Conservation (phyloP, 2,329 filamentous ascomycete genomes). For the Blumeria hordei region DNA sequence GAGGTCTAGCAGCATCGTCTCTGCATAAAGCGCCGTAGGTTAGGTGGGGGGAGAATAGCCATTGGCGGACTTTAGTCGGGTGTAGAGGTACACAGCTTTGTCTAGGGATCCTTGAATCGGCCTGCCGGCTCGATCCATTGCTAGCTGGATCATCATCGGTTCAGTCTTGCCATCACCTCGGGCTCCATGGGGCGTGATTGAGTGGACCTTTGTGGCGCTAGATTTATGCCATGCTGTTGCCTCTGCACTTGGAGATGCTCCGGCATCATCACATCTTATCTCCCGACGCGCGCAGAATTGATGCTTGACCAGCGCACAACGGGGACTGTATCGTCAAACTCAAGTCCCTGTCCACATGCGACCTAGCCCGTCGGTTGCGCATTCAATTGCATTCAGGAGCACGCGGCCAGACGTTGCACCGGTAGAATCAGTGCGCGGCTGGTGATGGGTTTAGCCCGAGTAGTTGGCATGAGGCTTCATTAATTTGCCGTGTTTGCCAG, state of each 20-base stretch:
- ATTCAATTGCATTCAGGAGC: neutral
- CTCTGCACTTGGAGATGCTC: constrained; percentile 1
- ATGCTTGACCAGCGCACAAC: neutral
- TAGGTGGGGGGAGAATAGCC: neutral
- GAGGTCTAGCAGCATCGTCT: neutral
- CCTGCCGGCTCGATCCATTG: constrained; percentile 1
- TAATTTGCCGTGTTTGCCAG: neutral
- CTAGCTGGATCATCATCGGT: constrained; percentile 1
- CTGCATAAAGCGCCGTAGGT: neutral
- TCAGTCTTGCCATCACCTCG: constrained; percentile 1
- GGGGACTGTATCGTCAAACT: neutral
- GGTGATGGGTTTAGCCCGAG: neutral
- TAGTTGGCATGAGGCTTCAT: neutral
- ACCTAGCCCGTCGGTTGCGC: neutral
- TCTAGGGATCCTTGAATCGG: neutral
- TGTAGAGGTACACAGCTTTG: neutral
- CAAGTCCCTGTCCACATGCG: constrained; percentile 1
- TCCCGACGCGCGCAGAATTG: neutral
- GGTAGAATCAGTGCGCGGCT: neutral
- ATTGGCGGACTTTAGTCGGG: neutral
- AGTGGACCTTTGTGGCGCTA: neutral
- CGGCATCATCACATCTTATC: constrained; percentile 1
- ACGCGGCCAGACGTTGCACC: neutral
- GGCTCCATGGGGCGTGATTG: neutral
- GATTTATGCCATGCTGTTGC: constrained; percentile 1